A percentile compares a stretch with the other conserved stretches of the same genome.
These are phyloP conservation scores for Citrus australasica DNA, from an alignment of 345 rosid species.

Conservation along the genomic window DNA sequence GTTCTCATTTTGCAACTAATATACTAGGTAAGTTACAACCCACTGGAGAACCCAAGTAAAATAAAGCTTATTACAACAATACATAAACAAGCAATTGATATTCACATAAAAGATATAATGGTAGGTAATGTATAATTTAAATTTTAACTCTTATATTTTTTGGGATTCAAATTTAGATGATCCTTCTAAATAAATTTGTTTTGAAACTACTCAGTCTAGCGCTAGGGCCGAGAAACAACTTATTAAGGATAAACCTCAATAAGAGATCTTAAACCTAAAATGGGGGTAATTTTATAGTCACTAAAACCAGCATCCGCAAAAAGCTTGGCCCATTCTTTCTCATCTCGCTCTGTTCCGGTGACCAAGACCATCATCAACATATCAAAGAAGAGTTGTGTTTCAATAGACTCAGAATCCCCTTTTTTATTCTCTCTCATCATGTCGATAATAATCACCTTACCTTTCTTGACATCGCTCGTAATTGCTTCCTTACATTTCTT, in stretches of 20 bases:
- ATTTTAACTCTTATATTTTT: too few relatives aligned
- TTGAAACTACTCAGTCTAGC: too few relatives aligned
- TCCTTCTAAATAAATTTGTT: too few relatives aligned
- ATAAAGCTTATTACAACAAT: too few relatives aligned
- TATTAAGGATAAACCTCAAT: conserved; percentile 49
- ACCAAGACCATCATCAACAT: conserved; percentile 30
- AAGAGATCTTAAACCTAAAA: conserved; percentile 42
- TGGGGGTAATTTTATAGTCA: conserved; percentile 32
- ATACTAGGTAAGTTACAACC: too few relatives aligned
- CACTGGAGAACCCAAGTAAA: too few relatives aligned
- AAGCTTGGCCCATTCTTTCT: conserved; percentile 40
- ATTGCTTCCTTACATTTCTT: conserved; percentile 8
- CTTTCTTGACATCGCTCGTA: not conserved
- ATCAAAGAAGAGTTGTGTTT: conserved; percentile 38
- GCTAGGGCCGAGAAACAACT: too few relatives aligned
- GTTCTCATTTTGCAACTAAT: too few relatives aligned
- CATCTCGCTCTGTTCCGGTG: conserved; percentile 34
- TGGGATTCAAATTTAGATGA: too few relatives aligned
- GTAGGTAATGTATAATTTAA: too few relatives aligned
- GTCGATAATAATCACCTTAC: conserved; percentile 19
- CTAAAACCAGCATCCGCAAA: conserved; percentile 34
- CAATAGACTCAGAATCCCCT: conserved; percentile 12
- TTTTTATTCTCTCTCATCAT: not conserved
- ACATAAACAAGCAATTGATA: too few relatives aligned
- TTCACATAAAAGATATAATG: too few relatives aligned